phyloP scores from a whole-genome alignment of 164 flowering plant genomes.

The grape (Vitis vinifera) region ASM3070453v1 NC_081818.1:28418501-28419000 shows the following conservation, averaged over 20 bases:
- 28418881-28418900: too few relatives aligned
- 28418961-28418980: too few relatives aligned
- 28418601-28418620: slow-evolving; percentile 91
- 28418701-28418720: neutral
- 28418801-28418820: neutral
- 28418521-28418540: slow-evolving; percentile 23
- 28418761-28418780: neutral
- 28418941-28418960: too few relatives aligned
- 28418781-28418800: neutral
- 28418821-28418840: neutral
- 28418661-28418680: slow-evolving; percentile 9
- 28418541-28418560: slow-evolving; percentile 20
- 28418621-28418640: slow-evolving; percentile 95
- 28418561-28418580: slow-evolving; percentile 90
- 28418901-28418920: too few relatives aligned
- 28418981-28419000: too few relatives aligned
- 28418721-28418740: neutral
- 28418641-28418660: slow-evolving; percentile 45
- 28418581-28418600: slow-evolving; percentile 78
- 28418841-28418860: neutral
- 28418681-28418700: neutral
- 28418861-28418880: neutral
- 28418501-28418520: slow-evolving; percentile 8
- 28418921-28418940: neutral
- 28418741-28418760: neutral